phyloP scores from a whole-genome alignment of 2,329 filamentous ascomycete genomes.

The Knufia fluminis region DNA sequence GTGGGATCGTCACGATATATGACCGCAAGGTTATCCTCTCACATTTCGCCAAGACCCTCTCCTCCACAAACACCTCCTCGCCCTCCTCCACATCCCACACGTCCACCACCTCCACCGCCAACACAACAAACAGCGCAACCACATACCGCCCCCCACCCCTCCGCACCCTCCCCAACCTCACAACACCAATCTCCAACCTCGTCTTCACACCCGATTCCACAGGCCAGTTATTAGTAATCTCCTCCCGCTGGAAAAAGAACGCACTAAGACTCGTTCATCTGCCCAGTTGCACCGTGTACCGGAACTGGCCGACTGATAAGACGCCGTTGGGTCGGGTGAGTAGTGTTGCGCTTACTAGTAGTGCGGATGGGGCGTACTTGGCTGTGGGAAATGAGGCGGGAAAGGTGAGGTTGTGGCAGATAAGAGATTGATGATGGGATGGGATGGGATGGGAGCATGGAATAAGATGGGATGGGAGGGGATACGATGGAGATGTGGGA shows the following conservation, averaged over 20 bases:
- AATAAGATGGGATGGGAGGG: no score
- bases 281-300: slow-evolving; percentile 85
- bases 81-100: neutral
- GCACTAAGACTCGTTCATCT: slow-evolving; percentile 80
- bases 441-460: no score
- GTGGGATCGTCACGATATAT: slow-evolving; percentile 88
- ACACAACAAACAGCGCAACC: no score
- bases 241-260: slow-evolving; percentile 78
- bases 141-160: slow-evolving; percentile 60
- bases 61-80: neutral
- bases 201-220: slow-evolving; percentile 64
- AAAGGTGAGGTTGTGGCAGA: slow-evolving; percentile 85
- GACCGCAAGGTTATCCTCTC: slow-evolving; percentile 49
- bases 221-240: slow-evolving; percentile 80
- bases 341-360: slow-evolving; percentile 51
- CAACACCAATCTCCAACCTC: slow-evolving; percentile 71
- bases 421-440: slow-evolving; percentile 53
- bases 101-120: slow-evolving; percentile 9
- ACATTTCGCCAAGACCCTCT: slow-evolving; percentile 42
- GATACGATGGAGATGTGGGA: no score
- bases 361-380: slow-evolving; percentile 33
- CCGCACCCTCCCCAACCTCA: slow-evolving; percentile 72
- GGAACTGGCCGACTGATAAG: slow-evolving; percentile 89
- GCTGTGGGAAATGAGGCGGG: slow-evolving; percentile 84
- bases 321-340: slow-evolving; percentile 82